Conservation (phyloP, 73 alveolate species). For the Paramecium tetraurelia region DNA sequence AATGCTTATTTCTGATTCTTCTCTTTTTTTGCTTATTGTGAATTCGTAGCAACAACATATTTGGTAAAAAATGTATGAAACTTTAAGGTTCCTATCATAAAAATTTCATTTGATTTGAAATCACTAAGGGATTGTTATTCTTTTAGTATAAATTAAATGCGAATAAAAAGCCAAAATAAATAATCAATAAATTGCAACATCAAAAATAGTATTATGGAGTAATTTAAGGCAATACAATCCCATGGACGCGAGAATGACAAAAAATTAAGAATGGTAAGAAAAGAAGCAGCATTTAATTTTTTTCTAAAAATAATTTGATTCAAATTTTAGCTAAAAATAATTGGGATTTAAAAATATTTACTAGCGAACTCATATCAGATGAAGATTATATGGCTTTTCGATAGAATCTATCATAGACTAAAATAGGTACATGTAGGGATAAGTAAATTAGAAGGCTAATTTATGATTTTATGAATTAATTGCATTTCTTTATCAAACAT, state of each 20-base stretch:
- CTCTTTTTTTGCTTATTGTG: neutral
- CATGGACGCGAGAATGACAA: neutral
- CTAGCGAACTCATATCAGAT: too few species aligned
- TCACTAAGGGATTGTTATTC: neutral
- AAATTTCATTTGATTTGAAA: neutral
- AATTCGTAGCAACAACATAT: neutral
- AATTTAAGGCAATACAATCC: neutral
- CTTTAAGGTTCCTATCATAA: neutral
- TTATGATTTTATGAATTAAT: neutral
- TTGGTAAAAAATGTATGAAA: neutral
- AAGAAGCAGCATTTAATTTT: neutral
- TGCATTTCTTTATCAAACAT: neutral
- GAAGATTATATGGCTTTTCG: too few species aligned
- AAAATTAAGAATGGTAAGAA: neutral
- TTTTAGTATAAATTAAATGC: neutral
- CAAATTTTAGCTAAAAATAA: neutral
- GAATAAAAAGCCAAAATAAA: neutral
- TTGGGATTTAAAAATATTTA: neutral
- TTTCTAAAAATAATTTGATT: neutral
- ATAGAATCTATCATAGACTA: too few species aligned
- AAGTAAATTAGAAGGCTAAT: too few species aligned
- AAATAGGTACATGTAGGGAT: too few species aligned
- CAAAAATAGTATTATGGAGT: neutral
- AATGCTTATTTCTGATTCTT: neutral
- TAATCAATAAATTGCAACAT: neutral